These are phyloP conservation scores for Iris pallida DNA, from an alignment of 116 monocot genomes.

Conservation along the genomic window DNA sequence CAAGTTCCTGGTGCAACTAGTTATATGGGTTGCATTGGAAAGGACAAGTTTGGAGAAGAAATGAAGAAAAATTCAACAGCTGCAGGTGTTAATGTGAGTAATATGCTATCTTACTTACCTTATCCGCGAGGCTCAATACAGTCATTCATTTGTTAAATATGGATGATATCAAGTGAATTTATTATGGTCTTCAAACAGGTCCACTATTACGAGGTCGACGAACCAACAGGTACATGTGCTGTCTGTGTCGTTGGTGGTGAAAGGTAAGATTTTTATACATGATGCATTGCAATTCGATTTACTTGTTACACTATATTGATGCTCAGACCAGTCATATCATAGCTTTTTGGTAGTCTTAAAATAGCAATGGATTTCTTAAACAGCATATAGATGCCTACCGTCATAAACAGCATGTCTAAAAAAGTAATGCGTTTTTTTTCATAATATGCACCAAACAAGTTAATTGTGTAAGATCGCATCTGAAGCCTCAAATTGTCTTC, in stretches of 20 bases:
- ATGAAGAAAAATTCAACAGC: conserved; percentile 72
- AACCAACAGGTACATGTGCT: conserved; percentile 91
- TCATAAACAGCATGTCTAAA: too few relatives aligned
- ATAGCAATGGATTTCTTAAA: too few relatives aligned
- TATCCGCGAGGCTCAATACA: neutral
- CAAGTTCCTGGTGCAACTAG: conserved; percentile 90
- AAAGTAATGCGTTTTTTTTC: too few relatives aligned
- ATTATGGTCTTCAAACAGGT: conserved; percentile 37
- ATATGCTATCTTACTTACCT: neutral
- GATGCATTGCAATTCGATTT: neutral
- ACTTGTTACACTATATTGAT: too few relatives aligned
- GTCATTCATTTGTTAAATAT: neutral
- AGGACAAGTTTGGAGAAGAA: conserved; percentile 88
- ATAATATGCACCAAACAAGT: too few relatives aligned
- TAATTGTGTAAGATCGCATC: too few relatives aligned
- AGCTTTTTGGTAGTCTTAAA: too few relatives aligned
- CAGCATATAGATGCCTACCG: too few relatives aligned
- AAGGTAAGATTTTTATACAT: conserved; percentile 30
- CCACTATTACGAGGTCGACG: conserved; percentile 79
- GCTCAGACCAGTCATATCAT: too few relatives aligned
- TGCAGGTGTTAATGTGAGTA: conserved; percentile 82
- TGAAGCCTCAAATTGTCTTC: too few relatives aligned
- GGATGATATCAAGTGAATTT: neutral
- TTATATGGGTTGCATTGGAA: conserved; percentile 94
- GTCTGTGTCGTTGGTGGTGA: conserved; percentile 90